Evolutionary conservation across 2,329 filamentous ascomycete genomes (phyloP).

Genomic region (Talaromyces sp.): DNA sequence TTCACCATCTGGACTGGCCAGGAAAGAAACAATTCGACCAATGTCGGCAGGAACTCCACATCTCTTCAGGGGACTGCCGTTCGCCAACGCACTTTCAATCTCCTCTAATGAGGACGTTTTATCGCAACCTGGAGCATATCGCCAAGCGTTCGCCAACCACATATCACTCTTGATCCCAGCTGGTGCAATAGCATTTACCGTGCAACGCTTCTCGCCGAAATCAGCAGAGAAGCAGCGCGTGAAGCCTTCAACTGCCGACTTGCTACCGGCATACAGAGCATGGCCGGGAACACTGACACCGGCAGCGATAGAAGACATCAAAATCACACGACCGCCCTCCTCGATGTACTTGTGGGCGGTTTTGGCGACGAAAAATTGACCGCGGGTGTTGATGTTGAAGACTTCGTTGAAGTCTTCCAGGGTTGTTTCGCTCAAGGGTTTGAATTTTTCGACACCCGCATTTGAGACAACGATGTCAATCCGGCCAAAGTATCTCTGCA

Average conservation of each 20-base stretch:
- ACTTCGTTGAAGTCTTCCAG: slow-evolving; percentile 49
- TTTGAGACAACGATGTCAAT: slow-evolving; percentile 68
- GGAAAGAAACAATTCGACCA: slow-evolving; percentile 56
- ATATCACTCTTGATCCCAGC: slow-evolving; percentile 72
- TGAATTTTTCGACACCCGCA: slow-evolving; percentile 51
- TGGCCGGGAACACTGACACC: slow-evolving; percentile 68
- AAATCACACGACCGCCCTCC: slow-evolving; percentile 68
- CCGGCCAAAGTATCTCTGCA: slow-evolving; percentile 62
- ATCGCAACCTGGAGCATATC: slow-evolving; percentile 56
- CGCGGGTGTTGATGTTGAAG: slow-evolving; percentile 62
- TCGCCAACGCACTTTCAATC: slow-evolving; percentile 57
- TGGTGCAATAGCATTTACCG: slow-evolving; percentile 64
- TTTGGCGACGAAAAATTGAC: slow-evolving; percentile 64
- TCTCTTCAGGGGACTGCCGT: slow-evolving; percentile 59
- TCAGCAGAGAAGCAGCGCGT: slow-evolving; percentile 72
- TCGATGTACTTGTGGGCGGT: slow-evolving; percentile 68
- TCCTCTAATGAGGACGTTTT: slow-evolving; percentile 46
- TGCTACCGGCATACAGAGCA: slow-evolving; percentile 70
- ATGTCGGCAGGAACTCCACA: slow-evolving; percentile 60
- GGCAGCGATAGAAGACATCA: slow-evolving; percentile 70
- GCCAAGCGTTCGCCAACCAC: slow-evolving; percentile 69
- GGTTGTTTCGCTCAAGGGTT: slow-evolving; percentile 27
- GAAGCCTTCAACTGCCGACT: slow-evolving; percentile 75
- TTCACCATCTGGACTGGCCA: slow-evolving; percentile 59
- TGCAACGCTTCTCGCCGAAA: slow-evolving; percentile 64